Percentiles rank a stretch among this genome's conserved stretches.
These are phyloP conservation scores for Anthoceros angustus DNA, from an alignment of 225 moss, liverwort and hornwort genomes.

Conservation along the genomic window DNA sequence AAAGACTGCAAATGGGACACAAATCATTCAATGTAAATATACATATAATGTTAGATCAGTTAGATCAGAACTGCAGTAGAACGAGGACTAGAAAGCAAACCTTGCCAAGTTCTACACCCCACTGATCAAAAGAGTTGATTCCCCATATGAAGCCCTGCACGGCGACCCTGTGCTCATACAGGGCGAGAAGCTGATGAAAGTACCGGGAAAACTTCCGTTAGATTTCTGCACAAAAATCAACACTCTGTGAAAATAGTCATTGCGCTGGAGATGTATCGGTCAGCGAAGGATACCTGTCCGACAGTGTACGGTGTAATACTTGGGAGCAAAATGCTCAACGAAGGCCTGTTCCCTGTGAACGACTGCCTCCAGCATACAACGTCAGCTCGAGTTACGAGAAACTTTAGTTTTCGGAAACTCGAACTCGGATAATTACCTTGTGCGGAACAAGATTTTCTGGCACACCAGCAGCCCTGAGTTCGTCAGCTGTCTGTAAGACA, in stretches of 20 bases:
- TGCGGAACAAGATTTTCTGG: not conserved
- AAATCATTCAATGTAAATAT: not conserved
- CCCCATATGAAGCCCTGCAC: slow-evolving; percentile 98
- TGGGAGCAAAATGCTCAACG: slow-evolving; percentile 85
- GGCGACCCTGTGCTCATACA: slow-evolving; percentile 90
- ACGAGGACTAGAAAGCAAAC: slow-evolving; percentile 14
- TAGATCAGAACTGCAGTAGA: not conserved
- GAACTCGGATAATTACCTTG: not conserved
- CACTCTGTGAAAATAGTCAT: not conserved
- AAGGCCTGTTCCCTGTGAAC: slow-evolving; percentile 94
- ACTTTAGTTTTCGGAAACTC: not conserved
- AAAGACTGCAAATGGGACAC: slow-evolving; percentile 32
- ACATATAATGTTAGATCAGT: not conserved
- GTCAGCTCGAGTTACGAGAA: not conserved
- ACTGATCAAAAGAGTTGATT: slow-evolving; percentile 96
- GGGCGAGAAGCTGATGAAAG: slow-evolving; percentile 45
- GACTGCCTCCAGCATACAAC: slow-evolving; percentile 24
- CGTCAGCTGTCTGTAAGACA: not conserved
- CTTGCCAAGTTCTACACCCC: slow-evolving; percentile 99
- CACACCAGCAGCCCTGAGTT: not conserved
- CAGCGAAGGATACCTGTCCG: slow-evolving; percentile 47
- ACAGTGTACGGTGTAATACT: slow-evolving; percentile 72
- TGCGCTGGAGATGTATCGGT: too few relatives aligned
- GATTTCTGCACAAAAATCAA: not conserved
- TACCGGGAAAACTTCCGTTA: not conserved